phyloP scores from a whole-genome alignment of 225 moss, liverwort and hornwort genomes.

The Lunularia cruciata region DNA sequence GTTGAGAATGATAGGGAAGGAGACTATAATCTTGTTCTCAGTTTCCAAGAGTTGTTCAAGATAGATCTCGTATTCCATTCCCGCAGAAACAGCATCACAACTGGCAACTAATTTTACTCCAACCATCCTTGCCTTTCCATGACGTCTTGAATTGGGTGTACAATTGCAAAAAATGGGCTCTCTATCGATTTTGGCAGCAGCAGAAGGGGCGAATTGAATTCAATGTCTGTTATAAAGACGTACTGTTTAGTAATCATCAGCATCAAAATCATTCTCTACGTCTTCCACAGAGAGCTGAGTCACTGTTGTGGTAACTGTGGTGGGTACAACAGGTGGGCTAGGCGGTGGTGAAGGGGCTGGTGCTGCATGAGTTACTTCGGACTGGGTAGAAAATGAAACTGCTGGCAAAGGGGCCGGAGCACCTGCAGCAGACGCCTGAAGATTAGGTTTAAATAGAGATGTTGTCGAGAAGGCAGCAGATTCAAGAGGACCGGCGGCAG shows the following conservation, averaged over 20 bases:
- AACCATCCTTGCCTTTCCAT: no score
- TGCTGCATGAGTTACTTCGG: not conserved
- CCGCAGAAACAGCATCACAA: no score
- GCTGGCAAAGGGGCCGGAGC: not conserved
- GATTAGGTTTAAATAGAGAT: not conserved
- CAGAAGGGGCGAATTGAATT: not conserved
- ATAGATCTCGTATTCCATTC: no score
- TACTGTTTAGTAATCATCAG: not conserved
- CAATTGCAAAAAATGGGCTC: no score
- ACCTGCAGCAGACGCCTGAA: not conserved
- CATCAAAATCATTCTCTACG: not conserved
- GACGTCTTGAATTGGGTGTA: no score
- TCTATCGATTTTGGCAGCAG: not conserved
- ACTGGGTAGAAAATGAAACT: not conserved
- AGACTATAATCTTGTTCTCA: no score
- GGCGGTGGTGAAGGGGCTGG: not conserved
- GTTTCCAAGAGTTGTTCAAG: no score
- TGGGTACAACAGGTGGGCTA: not conserved
- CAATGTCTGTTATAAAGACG: not conserved
- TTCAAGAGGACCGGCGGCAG: not conserved
- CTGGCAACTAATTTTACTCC: no score
- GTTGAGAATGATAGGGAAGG: no score
- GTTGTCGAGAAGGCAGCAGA: constrained; percentile 8
- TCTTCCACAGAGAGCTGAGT: constrained; percentile 10
- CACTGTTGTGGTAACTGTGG: not conserved